These are phyloP conservation scores for Penicillium sp. DNA, from an alignment of 2,329 filamentous ascomycete genomes.

Conservation along the genomic window DNA sequence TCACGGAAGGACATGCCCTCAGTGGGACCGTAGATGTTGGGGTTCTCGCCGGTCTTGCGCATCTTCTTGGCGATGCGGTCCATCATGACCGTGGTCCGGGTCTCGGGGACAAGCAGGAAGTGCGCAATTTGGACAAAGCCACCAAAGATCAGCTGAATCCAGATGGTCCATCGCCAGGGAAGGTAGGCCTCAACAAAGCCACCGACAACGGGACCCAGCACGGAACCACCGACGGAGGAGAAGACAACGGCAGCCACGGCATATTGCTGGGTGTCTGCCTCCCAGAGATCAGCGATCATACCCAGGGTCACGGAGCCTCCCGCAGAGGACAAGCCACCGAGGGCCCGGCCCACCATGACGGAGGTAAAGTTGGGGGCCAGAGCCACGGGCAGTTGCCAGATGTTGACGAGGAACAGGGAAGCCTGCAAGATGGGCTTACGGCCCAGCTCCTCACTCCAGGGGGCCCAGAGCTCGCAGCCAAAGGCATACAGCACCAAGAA, in stretches of 20 bases:
- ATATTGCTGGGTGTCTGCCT: slow-evolving; percentile 65
- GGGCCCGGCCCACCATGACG: slow-evolving; percentile 62
- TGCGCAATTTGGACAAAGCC: slow-evolving; percentile 62
- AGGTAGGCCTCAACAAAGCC: slow-evolving; percentile 66
- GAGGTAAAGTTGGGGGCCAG: slow-evolving; percentile 67
- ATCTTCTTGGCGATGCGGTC: slow-evolving; percentile 71
- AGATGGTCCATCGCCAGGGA: slow-evolving; percentile 71
- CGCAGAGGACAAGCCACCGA: slow-evolving; percentile 65
- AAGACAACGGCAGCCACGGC: slow-evolving; percentile 72
- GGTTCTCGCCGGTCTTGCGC: slow-evolving; percentile 53
- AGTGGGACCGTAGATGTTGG: slow-evolving; percentile 65
- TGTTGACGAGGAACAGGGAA: slow-evolving; percentile 68
- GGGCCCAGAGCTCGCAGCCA: slow-evolving; percentile 82
- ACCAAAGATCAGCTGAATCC: slow-evolving; percentile 79
- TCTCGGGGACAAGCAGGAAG: slow-evolving; percentile 68
- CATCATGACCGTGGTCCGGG: slow-evolving; percentile 69
- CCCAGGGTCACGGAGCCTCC: slow-evolving; percentile 68
- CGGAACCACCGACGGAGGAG: slow-evolving; percentile 70
- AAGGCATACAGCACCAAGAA: slow-evolving; percentile 78
- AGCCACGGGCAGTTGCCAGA: slow-evolving; percentile 68
- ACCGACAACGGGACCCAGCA: slow-evolving; percentile 71
- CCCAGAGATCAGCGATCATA: slow-evolving; percentile 71
- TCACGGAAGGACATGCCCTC: slow-evolving; percentile 58
- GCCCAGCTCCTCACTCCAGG: slow-evolving; percentile 79
- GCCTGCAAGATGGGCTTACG: slow-evolving; percentile 69